Evolutionary conservation across 495 filamentous ascomycete genomes (phyloP), one percentile per base, ranked within the genome.

Genomic region (Bathelium albidoporum): DNA sequence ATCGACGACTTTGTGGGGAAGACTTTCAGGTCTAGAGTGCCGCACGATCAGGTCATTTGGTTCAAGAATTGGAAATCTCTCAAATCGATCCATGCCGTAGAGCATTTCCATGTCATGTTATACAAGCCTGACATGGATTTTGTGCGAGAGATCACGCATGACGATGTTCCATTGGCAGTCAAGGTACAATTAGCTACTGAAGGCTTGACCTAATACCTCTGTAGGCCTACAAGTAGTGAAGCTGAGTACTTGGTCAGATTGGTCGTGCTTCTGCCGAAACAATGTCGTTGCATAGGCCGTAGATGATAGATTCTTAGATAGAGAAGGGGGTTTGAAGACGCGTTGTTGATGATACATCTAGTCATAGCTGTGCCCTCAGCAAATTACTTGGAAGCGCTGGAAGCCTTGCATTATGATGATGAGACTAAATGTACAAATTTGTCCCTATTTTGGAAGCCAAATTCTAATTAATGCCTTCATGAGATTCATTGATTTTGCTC

Each of bases 71-170:
- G 90, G 90, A 80, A 77, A 59, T 81, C 81, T 1, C 75, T 96
- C 64, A 95, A 95, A 74, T 88, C 83, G 2, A 82, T 96, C 14
- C 83, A 89, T 65, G 83, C 87, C n/a, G 82, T 95, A n/a, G 91
- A 96, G 78, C 91, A 96, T 70, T 94, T 96, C 74, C 91, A 96
- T 73, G 88, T 96, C 70, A 91, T 96, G 89, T 76, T 96, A 52
- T 86, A 83, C 73, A 80, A 88, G 58, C 86, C 90, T 3, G 85
- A 90, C 70, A 77, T 78, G 55, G 81, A 75, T 36, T 90, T 92
- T 64, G 69, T 96, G 34, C 74, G 79, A 64, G 80, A 87, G 64
- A 83, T 95, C 66, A 95, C 91, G 1, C 73, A 81, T 31, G 88
- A 87, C 3, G 89, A 96, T 75, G 77, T 89, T 11, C 85, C 89